Conservation (phyloP, 257 asterid genomes). For the Eustoma russellianum region DNA sequence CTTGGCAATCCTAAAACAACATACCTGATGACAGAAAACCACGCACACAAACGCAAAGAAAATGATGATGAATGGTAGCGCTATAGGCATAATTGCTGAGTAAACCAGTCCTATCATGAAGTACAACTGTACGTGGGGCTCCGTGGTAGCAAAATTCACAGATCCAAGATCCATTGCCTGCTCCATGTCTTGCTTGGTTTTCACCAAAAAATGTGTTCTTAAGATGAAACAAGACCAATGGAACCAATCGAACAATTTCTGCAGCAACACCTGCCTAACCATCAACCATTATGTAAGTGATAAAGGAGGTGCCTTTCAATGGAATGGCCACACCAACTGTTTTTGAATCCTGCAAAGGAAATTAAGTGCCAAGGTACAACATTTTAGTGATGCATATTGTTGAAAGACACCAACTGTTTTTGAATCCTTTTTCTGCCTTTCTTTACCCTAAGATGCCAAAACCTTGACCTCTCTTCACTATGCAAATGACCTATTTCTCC, state of each 20-base stretch:
- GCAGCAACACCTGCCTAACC: conserved; percentile 92
- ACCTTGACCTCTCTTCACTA: too few relatives aligned
- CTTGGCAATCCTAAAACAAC: too few relatives aligned
- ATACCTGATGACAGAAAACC: conserved; percentile 86
- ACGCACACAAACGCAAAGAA: conserved; percentile 65
- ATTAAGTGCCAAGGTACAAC: too few relatives aligned
- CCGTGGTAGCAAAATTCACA: conserved; percentile 34
- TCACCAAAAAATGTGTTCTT: conserved; percentile 55
- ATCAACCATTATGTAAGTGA: too few relatives aligned
- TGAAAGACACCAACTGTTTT: too few relatives aligned
- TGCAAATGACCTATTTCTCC: too few relatives aligned
- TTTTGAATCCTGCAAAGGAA: conserved; percentile 51
- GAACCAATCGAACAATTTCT: conserved; percentile 58
- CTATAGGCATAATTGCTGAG: conserved; percentile 58
- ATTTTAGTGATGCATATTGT: too few relatives aligned
- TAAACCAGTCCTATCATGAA: conserved; percentile 74
- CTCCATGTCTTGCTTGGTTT: conserved; percentile 61
- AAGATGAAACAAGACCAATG: conserved; percentile 53
- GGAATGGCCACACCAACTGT: conserved; percentile 75
- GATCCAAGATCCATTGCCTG: conserved; percentile 67
- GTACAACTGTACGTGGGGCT: conserved; percentile 74
- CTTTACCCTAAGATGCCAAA: too few relatives aligned
- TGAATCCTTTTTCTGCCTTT: too few relatives aligned
- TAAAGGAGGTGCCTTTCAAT: conserved; percentile 82
- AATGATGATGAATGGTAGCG: conserved; percentile 69